Evolutionary conservation across 192 early-diverging fungal genomes (phyloP).

Genomic region (Obelidium mucronatum): DNA sequence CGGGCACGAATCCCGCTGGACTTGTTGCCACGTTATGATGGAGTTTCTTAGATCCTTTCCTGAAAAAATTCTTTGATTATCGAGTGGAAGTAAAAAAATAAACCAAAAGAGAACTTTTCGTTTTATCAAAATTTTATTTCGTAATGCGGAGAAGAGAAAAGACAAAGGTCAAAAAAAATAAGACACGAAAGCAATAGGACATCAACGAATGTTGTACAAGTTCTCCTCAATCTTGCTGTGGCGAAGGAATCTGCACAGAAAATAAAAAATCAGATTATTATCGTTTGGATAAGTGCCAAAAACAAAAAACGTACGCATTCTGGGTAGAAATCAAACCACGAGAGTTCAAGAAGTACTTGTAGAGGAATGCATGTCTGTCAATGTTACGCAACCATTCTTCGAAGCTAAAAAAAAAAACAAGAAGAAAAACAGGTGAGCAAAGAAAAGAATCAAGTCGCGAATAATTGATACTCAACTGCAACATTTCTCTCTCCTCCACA

Average conservation of each 20-base stretch:
- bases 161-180: not conserved
- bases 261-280: no score
- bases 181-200: not conserved
- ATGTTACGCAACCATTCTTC: conserved; percentile 50
- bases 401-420: no score
- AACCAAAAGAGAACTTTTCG: no score
- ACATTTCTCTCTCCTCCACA: conserved; percentile 24
- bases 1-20: conserved; percentile 54
- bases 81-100: no score
- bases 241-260: not conserved
- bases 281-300: not conserved
- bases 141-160: no score
- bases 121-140: no score
- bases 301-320: conserved; percentile 25
- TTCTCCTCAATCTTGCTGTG: not conserved
- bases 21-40: conserved; percentile 50
- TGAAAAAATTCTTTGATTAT: no score
- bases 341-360: conserved; percentile 57
- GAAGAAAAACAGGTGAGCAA: not conserved
- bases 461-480: conserved; percentile 1
- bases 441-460: not conserved
- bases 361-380: conserved; percentile 55
- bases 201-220: conserved; percentile 34
- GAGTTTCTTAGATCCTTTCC: not conserved
- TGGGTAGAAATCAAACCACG: conserved; percentile 48